These are phyloP conservation scores for Crucibulum laeve DNA, from an alignment of 768 basidiomycete species.

Conservation along the genomic window DNA sequence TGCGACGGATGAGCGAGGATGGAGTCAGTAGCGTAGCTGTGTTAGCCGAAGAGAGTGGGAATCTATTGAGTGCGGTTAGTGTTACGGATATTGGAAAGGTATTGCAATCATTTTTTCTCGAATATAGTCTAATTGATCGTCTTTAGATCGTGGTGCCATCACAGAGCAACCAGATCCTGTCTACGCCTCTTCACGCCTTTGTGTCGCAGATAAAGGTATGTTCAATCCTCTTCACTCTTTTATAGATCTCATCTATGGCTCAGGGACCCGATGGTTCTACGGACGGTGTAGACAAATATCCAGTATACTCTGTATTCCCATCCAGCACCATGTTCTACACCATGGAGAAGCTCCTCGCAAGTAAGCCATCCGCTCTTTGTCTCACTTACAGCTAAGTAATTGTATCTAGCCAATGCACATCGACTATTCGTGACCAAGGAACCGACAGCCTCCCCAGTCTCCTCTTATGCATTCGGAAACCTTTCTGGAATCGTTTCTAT, in stretches of 20 bases:
- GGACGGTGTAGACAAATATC: constrained; percentile 77
- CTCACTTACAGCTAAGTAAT: constrained; percentile 4
- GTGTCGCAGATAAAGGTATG: constrained; percentile 68
- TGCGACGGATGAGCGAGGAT: constrained; percentile 82
- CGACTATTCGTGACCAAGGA: constrained; percentile 73
- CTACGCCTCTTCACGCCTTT: constrained; percentile 64
- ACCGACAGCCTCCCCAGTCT: constrained; percentile 44
- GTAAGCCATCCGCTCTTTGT: constrained; percentile 36
- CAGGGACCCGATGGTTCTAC: constrained; percentile 72
- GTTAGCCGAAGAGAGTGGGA: constrained; percentile 58
- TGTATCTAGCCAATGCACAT: constrained; percentile 62
- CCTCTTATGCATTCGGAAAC: constrained; percentile 38
- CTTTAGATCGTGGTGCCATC: constrained; percentile 72
- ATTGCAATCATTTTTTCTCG: constrained; percentile 2
- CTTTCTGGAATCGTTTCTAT: constrained; percentile 77
- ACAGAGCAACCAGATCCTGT: constrained; percentile 73
- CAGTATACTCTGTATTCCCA: constrained; percentile 78
- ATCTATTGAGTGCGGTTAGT: constrained; percentile 69
- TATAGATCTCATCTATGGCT: constrained; percentile 1
- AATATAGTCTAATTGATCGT: background rate
- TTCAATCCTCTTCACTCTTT: background rate
- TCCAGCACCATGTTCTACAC: constrained; percentile 63
- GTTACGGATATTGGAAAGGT: constrained; percentile 83
- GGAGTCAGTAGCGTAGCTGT: constrained; percentile 84
- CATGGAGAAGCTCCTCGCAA: constrained; percentile 78